Evolutionary conservation across 495 filamentous ascomycete genomes (phyloP).

Genomic region (Talaromyces nanjingensis): DNA sequence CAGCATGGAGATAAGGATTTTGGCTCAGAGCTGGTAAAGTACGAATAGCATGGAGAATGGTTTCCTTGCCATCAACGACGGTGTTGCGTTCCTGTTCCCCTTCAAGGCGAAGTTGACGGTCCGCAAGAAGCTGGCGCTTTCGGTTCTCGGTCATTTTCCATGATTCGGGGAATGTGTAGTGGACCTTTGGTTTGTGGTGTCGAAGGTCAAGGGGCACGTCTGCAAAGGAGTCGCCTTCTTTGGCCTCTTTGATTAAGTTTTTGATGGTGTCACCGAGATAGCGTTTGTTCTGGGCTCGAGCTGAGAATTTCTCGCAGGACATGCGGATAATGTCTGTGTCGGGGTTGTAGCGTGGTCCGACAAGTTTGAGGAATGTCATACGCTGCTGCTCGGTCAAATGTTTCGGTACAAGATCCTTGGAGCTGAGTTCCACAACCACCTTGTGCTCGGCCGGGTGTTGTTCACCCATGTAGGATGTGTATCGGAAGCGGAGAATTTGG

Average conservation of each 20-base stretch:
- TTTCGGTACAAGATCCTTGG: conserved; percentile 53
- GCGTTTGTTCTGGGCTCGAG: conserved; percentile 91
- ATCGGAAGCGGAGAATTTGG: conserved; percentile 80
- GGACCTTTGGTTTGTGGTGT: conserved; percentile 67
- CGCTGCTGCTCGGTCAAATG: conserved; percentile 59
- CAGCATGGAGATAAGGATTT: conserved; percentile 7
- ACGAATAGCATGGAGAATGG: conserved; percentile 27
- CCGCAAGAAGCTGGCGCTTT: conserved; percentile 52
- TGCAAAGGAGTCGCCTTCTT: conserved; percentile 76
- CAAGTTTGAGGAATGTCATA: conserved; percentile 79
- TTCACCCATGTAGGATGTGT: conserved; percentile 96
- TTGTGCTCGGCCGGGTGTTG: conserved; percentile 85
- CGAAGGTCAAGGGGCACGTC: conserved; percentile 88
- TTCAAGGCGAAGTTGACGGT: conserved; percentile 38
- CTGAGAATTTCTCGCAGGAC: conserved; percentile 81
- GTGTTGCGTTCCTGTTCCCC: conserved; percentile 18
- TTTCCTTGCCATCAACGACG: conserved; percentile 32
- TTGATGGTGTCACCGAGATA: conserved; percentile 77
- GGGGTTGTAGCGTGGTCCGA: conserved; percentile 86
- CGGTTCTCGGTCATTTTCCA: conserved; percentile 75
- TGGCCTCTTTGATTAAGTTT: conserved; percentile 66
- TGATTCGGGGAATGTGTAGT: conserved; percentile 65
- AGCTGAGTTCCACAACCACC: conserved; percentile 83
- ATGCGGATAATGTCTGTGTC: conserved; percentile 78
- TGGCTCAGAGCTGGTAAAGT: conserved; percentile 30